Conservation (phyloP, 768 basidiomycete species). For the Ramaria sp. region DNA sequence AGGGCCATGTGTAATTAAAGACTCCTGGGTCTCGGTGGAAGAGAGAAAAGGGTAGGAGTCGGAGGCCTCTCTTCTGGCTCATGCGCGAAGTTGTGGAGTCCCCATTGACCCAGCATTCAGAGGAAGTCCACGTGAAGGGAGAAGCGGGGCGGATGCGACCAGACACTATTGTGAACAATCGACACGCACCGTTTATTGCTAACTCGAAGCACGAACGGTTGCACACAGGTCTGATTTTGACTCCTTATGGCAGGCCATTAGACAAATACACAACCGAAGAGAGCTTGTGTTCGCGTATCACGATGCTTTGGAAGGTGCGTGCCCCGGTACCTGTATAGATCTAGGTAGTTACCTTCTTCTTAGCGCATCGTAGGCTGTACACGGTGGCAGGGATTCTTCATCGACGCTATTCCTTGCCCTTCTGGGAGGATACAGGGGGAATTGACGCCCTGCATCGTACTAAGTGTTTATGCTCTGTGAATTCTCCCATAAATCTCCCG, state of each 20-base stretch:
- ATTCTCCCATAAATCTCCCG: too few relatives aligned
- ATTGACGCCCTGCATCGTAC: too few relatives aligned
- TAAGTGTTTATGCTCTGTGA: too few relatives aligned
- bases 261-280: background rate
- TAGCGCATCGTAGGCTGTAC: background rate
- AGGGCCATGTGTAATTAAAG: background rate
- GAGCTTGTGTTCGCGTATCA: background rate
- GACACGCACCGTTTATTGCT: background rate
- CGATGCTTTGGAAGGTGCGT: background rate
- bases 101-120: background rate
- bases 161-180: background rate
- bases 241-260: background rate
- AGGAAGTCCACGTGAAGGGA: background rate
- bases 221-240: background rate
- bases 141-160: background rate
- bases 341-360: background rate
- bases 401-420: too few relatives aligned
- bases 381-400: background rate
- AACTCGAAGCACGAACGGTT: too few relatives aligned
- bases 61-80: background rate
- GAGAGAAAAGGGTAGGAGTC: background rate
- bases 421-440: too few relatives aligned
- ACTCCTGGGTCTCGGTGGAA: background rate
- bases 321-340: background rate
- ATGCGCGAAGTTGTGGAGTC: background rate